phyloP scores from a whole-genome alignment of 495 filamentous ascomycete species.

The Copromyces sp. region DNA sequence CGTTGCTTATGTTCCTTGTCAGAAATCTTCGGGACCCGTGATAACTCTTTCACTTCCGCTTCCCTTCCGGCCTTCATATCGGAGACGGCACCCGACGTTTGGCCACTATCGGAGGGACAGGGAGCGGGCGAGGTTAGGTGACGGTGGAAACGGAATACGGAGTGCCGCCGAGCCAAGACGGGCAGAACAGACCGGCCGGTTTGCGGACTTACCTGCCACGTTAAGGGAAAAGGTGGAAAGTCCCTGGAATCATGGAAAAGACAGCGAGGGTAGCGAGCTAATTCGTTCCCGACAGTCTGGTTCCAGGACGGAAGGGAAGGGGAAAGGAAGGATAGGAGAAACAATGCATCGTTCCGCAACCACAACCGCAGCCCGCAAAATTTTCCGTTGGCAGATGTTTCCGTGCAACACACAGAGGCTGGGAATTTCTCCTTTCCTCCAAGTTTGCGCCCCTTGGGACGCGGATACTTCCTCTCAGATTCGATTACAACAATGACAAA shows the following conservation, averaged over 20 bases:
- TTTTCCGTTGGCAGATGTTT: not conserved
- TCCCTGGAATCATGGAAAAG: not conserved
- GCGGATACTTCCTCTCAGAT: not conserved
- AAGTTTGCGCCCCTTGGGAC: not conserved
- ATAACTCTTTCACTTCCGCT: not conserved
- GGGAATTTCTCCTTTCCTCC: not conserved
- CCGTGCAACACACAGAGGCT: not conserved
- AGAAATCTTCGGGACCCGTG: not conserved
- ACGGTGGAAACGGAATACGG: not conserved
- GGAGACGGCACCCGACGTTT: not conserved
- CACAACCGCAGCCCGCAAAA: not conserved
- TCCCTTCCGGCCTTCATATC: not conserved
- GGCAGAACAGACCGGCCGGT: not conserved
- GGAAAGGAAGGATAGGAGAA: not conserved
- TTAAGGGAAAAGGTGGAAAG: not conserved
- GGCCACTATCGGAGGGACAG: not conserved
- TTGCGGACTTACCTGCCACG: not conserved
- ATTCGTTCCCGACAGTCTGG: slow-evolving; percentile 10
- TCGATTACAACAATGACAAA: not conserved
- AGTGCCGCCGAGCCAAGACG: not conserved
- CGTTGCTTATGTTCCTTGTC: not conserved
- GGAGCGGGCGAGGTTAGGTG: not conserved
- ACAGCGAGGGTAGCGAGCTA: not conserved
- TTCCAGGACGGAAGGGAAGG: not conserved
- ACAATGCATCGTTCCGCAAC: not conserved